These are phyloP conservation scores for Pichia occidentalis DNA, from an alignment of 805 yeast genomes.

Conservation along the genomic window DNA sequence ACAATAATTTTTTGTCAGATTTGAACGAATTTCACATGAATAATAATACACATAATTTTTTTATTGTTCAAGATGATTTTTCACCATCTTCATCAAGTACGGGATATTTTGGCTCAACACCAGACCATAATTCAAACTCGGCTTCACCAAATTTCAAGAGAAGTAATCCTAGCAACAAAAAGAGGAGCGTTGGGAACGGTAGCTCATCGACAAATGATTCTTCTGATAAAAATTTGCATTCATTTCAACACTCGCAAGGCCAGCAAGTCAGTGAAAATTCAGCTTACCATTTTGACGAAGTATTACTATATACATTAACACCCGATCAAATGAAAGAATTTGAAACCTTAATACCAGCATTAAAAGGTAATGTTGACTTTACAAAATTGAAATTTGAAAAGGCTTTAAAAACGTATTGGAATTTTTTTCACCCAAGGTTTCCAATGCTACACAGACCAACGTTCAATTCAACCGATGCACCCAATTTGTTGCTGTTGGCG, in stretches of 20 bases:
- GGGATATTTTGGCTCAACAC: conserved; percentile 7
- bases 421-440: conserved; percentile 51
- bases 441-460: conserved; percentile 56
- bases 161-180: too few species aligned
- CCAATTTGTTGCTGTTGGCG: conserved; percentile 44
- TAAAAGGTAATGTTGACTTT: conserved; percentile 27
- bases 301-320: conserved; percentile 13
- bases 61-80: conserved; percentile 26
- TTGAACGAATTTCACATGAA: conserved; percentile 22
- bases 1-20: conserved; percentile 17
- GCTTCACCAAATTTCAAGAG: too few species aligned
- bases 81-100: conserved; percentile 19
- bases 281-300: conserved; percentile 6
- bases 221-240: too few species aligned
- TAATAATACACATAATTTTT: conserved; percentile 25
- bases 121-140: too few species aligned
- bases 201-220: too few species aligned
- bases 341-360: conserved; percentile 21
- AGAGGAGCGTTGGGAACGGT: too few species aligned
- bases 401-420: conserved; percentile 43
- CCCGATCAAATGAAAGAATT: conserved; percentile 21
- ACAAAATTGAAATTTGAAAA: conserved; percentile 25
- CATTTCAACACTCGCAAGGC: conserved; percentile 16
- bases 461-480: conserved; percentile 41
- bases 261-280: conserved; percentile 7